phyloP scores from a whole-genome alignment of 75 land plant species.

The Chamaecyparis obtusa region DNA sequence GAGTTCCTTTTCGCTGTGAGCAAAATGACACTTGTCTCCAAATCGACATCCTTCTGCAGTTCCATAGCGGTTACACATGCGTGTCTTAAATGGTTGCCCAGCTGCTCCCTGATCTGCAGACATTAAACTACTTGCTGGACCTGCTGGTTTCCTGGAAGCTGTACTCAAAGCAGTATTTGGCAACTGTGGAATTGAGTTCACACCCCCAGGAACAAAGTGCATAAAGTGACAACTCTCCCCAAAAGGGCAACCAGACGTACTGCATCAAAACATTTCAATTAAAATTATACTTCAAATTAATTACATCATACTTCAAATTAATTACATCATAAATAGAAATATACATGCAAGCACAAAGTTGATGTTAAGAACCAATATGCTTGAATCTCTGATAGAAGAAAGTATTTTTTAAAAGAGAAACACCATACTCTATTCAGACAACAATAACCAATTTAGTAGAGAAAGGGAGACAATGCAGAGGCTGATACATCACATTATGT shows the following conservation, averaged over 20 bases:
- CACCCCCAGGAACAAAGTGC: conserved; percentile 86
- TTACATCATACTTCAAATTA: not conserved
- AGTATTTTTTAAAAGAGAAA: not conserved
- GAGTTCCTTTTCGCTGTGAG: conserved; percentile 78
- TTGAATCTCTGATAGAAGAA: not conserved
- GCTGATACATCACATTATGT: not conserved
- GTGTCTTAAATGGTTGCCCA: conserved; percentile 39
- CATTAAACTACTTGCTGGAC: conserved; percentile 1
- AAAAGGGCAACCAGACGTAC: conserved; percentile 93
- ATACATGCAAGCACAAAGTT: not conserved
- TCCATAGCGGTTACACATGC: conserved; percentile 55
- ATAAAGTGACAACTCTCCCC: conserved; percentile 91
- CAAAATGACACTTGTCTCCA: conserved; percentile 85
- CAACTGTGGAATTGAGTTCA: conserved; percentile 45
- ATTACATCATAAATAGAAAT: not conserved
- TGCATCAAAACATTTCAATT: conserved; percentile 25
- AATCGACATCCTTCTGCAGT: conserved; percentile 74
- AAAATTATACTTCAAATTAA: not conserved
- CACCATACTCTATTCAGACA: not conserved
- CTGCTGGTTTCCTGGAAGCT: conserved; percentile 21
- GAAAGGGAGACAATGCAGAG: not conserved
- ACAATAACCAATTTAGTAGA: not conserved
- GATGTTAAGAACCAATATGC: not conserved
- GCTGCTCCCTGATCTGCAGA: conserved; percentile 27
- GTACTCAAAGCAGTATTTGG: conserved; percentile 16